Evolutionary conservation across 345 rosid genomes (phyloP).

Genomic region (Abelmoschus esculentus): DNA sequence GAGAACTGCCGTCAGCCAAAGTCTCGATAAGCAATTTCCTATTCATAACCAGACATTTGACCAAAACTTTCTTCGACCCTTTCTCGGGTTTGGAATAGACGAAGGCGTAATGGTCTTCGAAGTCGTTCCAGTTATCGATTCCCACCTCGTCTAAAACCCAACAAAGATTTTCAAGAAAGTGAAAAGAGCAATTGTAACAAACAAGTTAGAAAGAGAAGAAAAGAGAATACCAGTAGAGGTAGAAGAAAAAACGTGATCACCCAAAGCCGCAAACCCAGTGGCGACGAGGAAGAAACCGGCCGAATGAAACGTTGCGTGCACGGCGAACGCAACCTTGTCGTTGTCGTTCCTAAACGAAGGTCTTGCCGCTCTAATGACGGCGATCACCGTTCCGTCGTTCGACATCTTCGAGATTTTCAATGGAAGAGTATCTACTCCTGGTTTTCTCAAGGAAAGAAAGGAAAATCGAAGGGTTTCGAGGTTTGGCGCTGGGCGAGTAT

Average conservation of each 20-base stretch:
- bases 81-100: slow-evolving; percentile 51
- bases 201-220: background rate
- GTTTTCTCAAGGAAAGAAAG: background rate
- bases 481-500: background rate
- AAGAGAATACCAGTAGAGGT: slow-evolving; percentile 40
- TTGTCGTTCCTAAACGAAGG: slow-evolving; percentile 53
- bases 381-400: slow-evolving; percentile 53
- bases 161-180: background rate
- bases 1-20: slow-evolving; percentile 38
- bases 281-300: slow-evolving; percentile 61
- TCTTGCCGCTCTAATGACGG: slow-evolving; percentile 57
- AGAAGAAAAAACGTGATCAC: slow-evolving; percentile 47
- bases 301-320: slow-evolving; percentile 69
- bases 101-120: slow-evolving; percentile 58
- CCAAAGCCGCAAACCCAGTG: slow-evolving; percentile 58
- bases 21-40: slow-evolving; percentile 59
- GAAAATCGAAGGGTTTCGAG: background rate
- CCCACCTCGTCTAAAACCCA: slow-evolving; percentile 60
- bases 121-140: slow-evolving; percentile 65
- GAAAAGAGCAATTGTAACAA: background rate
- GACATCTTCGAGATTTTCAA: slow-evolving; percentile 27
- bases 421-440: background rate
- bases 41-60: slow-evolving; percentile 61
- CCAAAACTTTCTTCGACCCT: slow-evolving; percentile 42
- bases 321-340: slow-evolving; percentile 68